Base-by-base conservation (phyloP, 345 rosid genomes). In the Euphorbia tirucalli region DNA sequence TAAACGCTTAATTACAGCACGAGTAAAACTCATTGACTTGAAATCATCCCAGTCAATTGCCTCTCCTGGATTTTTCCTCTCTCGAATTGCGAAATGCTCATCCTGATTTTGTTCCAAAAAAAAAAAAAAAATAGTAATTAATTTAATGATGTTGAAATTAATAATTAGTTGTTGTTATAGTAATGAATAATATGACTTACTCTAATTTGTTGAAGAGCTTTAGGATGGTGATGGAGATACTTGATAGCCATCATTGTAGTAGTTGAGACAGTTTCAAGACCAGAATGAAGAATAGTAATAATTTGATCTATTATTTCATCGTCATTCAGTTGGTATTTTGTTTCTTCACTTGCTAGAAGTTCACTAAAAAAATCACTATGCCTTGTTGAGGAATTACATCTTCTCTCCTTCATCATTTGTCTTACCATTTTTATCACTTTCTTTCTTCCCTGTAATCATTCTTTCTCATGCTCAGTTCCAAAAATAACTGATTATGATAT, bases 171-270 rank as follows among this genome's bases (percentile, higher is more conserved):
- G 37, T 2, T 32, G 2, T 2, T 2, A 32, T 32, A 32, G 37
- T 2, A 32, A 2, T 2, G 37, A 37, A 37, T 37, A n/a, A n/a
- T n/a, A n/a, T n/a, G n/a, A n/a, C 89, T 76, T 76, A 92, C 97
- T 70, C 92, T 85, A n/a, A 91, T 72, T 84, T 87, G 88, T 70
- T 85, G 77, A 66, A 91, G 97, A 75, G 83, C 92, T 59, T 43
- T 67, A 3, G 91, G 97, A 61, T 89, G 88, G 81, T 91, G 93
- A 70, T 91, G 96, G 21, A 89, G 86, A 68, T 91, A 93, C 85
- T 91, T 93, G 66, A 93, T 78, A 43, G 92, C 92, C 98, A 91
- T 93, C 97, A 91, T 93, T 1, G 96, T 80, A 14, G 97, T 91
- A 35, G 93, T 89, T 13, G 97, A 93, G 30, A 91, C 91, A 31